Base-by-base conservation (phyloP, 768 basidiomycete genomes). In the Boletus insuetus region DNA sequence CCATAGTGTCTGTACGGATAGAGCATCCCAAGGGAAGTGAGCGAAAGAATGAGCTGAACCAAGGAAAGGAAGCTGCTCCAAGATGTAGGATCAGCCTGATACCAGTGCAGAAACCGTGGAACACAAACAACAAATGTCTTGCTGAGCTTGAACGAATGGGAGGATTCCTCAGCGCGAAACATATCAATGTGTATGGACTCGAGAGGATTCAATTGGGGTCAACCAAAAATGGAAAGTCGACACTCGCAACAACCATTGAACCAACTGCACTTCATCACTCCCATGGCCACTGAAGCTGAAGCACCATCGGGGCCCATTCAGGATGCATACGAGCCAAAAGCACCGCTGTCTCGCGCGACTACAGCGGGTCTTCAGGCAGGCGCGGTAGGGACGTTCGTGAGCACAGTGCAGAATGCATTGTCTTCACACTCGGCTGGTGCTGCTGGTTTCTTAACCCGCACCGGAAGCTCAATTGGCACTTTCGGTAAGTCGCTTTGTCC, bases 401-500 rank as follows among this genome's bases (percentile, higher is more conserved):
- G 87, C 55, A 74, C 83, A 34, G 77, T 83, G 49, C 91, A 92
- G 74, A 95, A 91, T 80, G 89, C 89, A 29, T 75, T 94, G 56
- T 84, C 83, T 42, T 80, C 75, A 59, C 94, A 92, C 74, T 81
- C 83, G 39, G 78, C 79, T 60, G 94, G 91, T 64, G 91, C 90
- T 53, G 79, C 86, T 74, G 94, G 94, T 62, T 84, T 97, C 71
- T 68, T 94, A 62, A 92, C 92, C 49, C 79, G 94, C 60, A 91
- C 87, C 32, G 94, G 94, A 54, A 84, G 89, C 34, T 91, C 94
- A 4, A 92, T 96, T 69, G 94, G 90, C 12, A 84, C 93, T 70
- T 96, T 97, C 66, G 89, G 95, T 97, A 50, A 64, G 86, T 76
- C 20, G 12, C 22, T 40, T 46, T 26, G 10, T 41, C 49, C 22